A percentile compares a stretch with the other conserved stretches of the same genome.
phyloP scores from a whole-genome alignment of 306 rosid genomes.

The Erythrophleum fordii region DNA sequence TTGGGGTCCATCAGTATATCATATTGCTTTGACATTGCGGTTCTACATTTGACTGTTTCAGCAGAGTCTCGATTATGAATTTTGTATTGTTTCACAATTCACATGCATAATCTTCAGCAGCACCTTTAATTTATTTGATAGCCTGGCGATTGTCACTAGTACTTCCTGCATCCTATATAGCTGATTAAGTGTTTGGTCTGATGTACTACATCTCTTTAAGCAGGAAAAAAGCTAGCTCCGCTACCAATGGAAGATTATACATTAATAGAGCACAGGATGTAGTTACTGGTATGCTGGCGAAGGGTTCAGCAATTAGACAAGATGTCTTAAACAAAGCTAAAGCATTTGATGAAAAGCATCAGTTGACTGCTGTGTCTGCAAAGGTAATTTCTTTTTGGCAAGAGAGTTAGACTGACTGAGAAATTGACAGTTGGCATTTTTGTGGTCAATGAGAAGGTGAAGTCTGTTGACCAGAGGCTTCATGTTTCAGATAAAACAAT shows the following conservation, averaged over 20 bases:
- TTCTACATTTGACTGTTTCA: not conserved
- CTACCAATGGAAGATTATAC: conserved; percentile 65
- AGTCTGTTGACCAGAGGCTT: conserved; percentile 82
- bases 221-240: conserved; percentile 55
- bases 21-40: not conserved
- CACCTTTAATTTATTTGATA: conserved; percentile 4
- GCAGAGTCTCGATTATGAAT: not conserved
- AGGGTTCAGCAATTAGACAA: conserved; percentile 85
- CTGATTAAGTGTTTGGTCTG: conserved; percentile 11
- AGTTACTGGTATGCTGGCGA: conserved; percentile 74
- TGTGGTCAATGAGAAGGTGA: conserved; percentile 89
- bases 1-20: too few species aligned
- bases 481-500: conserved; percentile 92
- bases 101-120: conserved; percentile 19
- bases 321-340: conserved; percentile 92
- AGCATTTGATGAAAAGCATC: conserved; percentile 97
- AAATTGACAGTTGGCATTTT: conserved; percentile 83
- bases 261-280: conserved; percentile 80
- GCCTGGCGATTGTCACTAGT: not conserved
- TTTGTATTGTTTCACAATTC: not conserved
- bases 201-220: conserved; percentile 33
- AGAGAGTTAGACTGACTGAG: conserved; percentile 80
- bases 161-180: not conserved
- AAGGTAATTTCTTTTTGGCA: conserved; percentile 83
- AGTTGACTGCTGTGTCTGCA: conserved; percentile 80